Evolutionary conservation across 768 basidiomycete species (phyloP), one percentile per base, ranked within the genome.

Genomic region (Macrocybe gigantea): DNA sequence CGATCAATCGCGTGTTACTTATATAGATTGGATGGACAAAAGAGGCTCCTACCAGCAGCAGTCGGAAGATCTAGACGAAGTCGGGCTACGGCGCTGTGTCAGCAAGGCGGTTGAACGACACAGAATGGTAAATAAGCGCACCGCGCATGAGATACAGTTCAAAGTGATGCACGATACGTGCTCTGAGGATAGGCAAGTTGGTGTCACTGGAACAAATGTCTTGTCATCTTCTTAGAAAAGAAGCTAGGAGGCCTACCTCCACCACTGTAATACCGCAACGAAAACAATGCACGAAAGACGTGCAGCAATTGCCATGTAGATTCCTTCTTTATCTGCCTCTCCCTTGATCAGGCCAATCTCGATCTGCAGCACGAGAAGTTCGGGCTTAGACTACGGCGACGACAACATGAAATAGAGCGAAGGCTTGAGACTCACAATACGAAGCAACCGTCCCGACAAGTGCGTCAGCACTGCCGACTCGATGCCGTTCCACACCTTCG

Each of bases 71-170:
- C 56, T 32, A 58, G 44, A 10, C 44, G 44, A 14, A 62, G 44
- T 50, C 55, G 58, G 33, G 50, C 58, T 60, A 29, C 22, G 13
- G 29, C 8, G 14, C 22, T 22, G 4, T 22, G 22, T 22, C 22
- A 22, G 22, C 22, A 22, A 22, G 22, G 4, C 22, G 4, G 22
- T 22, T 22, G 22, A 22, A 4, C 4, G 22, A 22, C 22, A 9
- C 5, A 41, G 8, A 22, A n/a, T 36, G 29, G 14, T 31, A 33
- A 29, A 36, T 30, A 47, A 13, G 47, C 50, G 14, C 45, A 66
- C 63, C 57, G 15, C 53, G 47, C 56, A 68, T 63, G 1, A 68
- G 37, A 29, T 58, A 34, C 7, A 61, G 49, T n/a, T 63, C 53
- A 40, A 60, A 68, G 45, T 61, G 52, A 10, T 59, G 55, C 6